Conservation (phyloP, 768 basidiomycete genomes). For the Lyophyllum decastes region DNA sequence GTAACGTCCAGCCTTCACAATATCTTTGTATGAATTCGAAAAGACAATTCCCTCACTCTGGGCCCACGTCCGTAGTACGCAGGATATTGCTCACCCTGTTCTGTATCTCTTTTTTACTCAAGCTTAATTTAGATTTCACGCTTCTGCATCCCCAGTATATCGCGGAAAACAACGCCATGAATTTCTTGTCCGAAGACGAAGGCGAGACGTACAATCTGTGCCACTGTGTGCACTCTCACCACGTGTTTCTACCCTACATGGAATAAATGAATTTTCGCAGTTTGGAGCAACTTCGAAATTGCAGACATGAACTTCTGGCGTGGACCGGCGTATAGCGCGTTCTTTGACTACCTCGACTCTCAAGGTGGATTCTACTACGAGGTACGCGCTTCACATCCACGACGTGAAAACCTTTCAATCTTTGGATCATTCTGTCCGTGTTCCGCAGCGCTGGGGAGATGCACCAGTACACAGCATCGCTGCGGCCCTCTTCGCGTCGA, state of each 20-base stretch:
- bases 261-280: slow-evolving; percentile 25
- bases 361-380: slow-evolving; percentile 74
- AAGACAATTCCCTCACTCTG: slow-evolving; percentile 82
- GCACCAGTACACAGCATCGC: slow-evolving; percentile 87
- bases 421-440: slow-evolving; percentile 41
- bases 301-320: slow-evolving; percentile 71
- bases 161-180: slow-evolving; percentile 59
- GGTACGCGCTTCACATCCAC: slow-evolving; percentile 36
- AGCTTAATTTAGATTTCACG: slow-evolving; percentile 52
- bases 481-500: slow-evolving; percentile 68
- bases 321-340: slow-evolving; percentile 58
- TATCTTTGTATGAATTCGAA: slow-evolving; percentile 67
- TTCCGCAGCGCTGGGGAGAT: slow-evolving; percentile 74
- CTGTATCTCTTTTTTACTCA: background rate
- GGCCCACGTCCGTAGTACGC: slow-evolving; percentile 63
- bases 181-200: slow-evolving; percentile 66
- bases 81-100: no score
- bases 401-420: slow-evolving; percentile 33
- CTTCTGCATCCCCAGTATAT: slow-evolving; percentile 53
- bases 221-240: slow-evolving; percentile 54
- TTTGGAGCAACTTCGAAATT: slow-evolving; percentile 78
- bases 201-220: slow-evolving; percentile 70
- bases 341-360: slow-evolving; percentile 65
- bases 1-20: background rate
- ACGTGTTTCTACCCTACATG: slow-evolving; percentile 13